These are phyloP conservation scores for Brassica carinata DNA, from an alignment of 345 rosid species.

Conservation along the genomic window DNA sequence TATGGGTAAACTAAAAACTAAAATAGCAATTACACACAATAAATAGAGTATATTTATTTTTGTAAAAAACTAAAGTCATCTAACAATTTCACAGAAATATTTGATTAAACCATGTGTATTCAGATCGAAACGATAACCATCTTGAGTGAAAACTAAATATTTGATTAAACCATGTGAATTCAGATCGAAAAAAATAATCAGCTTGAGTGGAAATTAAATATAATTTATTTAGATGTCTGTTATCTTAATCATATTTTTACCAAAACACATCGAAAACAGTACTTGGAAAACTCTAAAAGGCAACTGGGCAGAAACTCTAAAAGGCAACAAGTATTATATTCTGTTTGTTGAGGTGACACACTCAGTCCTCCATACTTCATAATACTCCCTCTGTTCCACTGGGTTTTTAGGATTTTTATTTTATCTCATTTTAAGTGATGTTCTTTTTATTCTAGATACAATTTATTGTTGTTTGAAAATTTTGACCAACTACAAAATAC, in stretches of 20 bases:
- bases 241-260: neutral
- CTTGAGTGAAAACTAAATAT: neutral
- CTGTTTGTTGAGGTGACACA: conserved; percentile 13
- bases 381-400: neutral
- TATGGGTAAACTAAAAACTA: neutral
- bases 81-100: neutral
- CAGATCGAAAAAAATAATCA: neutral
- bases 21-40: neutral
- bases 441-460: no score
- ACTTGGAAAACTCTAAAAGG: conserved; percentile 13
- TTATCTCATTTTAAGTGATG: no score
- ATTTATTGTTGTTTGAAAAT: no score
- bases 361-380: conserved; percentile 26
- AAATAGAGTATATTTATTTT: no score
- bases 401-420: no score
- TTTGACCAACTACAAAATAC: no score
- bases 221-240: neutral
- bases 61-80: neutral
- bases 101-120: conserved; percentile 9
- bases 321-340: neutral
- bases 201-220: neutral
- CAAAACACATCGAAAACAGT: neutral
- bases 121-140: neutral
- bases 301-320: neutral
- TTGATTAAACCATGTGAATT: conserved; percentile 9